Evolutionary conservation across 1,284 basidiomycete species (phyloP).

Genomic region (Ganoderma multipileum): DNA sequence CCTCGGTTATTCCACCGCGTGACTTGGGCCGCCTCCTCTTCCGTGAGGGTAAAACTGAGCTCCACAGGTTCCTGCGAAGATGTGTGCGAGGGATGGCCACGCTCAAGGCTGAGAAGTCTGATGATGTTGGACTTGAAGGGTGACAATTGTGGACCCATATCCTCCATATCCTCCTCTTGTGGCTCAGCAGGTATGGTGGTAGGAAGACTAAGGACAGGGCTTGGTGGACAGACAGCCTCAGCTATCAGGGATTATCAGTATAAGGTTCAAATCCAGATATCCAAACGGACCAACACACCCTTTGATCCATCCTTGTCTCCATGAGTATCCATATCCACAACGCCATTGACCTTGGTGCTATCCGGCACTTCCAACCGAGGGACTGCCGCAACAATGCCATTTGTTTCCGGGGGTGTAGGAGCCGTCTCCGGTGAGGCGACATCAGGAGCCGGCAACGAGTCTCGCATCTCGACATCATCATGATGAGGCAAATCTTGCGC

Average conservation of each 20-base stretch:
- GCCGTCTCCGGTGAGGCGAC: background rate
- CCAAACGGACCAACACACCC: background rate
- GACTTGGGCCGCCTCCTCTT: slow-evolving; percentile 20
- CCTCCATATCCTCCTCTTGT: background rate
- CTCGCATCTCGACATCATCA: slow-evolving; percentile 9
- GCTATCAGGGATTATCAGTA: background rate
- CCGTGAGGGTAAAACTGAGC: slow-evolving; percentile 22
- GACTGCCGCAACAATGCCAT: background rate
- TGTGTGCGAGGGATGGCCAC: slow-evolving; percentile 20
- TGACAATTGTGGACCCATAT: background rate
- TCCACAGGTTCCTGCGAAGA: slow-evolving; percentile 15
- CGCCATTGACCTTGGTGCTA: background rate
- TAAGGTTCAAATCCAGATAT: background rate
- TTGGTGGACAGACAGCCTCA: background rate
- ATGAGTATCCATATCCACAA: background rate
- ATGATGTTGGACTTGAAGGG: slow-evolving; percentile 15
- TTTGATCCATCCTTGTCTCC: background rate
- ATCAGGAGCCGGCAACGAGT: background rate
- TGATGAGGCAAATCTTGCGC: background rate
- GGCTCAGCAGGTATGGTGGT: background rate
- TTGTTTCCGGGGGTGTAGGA: background rate
- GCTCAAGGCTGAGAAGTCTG: slow-evolving; percentile 18
- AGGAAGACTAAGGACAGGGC: background rate
- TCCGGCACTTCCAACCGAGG: background rate
- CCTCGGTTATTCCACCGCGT: slow-evolving; percentile 20